These are phyloP conservation scores for Arachis monticola DNA, from an alignment of 331 rosid genomes.

Conservation along the genomic window DNA sequence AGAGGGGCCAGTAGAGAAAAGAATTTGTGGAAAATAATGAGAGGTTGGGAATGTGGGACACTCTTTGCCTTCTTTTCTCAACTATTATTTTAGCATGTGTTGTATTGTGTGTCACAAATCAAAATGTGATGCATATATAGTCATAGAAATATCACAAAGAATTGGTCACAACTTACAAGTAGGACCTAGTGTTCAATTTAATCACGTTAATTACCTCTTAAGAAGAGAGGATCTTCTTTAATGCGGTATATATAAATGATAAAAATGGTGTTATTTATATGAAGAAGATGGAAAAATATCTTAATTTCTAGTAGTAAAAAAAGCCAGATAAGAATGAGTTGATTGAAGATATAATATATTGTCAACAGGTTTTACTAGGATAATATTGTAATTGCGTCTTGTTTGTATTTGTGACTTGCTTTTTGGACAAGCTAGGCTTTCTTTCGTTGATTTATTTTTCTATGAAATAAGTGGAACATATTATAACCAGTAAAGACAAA, in stretches of 20 bases:
- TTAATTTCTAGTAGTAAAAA: background rate
- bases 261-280: constrained; percentile 1
- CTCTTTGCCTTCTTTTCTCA: background rate
- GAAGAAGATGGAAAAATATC: background rate
- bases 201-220: background rate
- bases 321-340: constrained; percentile 6
- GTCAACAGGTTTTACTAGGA: too few relatives aligned
- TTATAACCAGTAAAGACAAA: background rate
- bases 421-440: background rate
- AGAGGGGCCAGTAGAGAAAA: background rate
- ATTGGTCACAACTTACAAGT: background rate
- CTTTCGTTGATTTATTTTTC: constrained; percentile 21
- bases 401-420: too few relatives aligned
- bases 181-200: background rate
- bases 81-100: background rate
- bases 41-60: constrained; percentile 1
- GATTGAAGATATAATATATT: background rate
- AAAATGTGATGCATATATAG: background rate
- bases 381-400: too few relatives aligned
- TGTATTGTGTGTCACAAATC: background rate
- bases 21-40: background rate
- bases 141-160: background rate
- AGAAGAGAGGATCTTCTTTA: background rate
- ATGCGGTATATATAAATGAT: too few relatives aligned
- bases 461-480: constrained; percentile 25